Conservation (phyloP, 352 stramenopile species). For the Elongisporangium undulatum region DNA sequence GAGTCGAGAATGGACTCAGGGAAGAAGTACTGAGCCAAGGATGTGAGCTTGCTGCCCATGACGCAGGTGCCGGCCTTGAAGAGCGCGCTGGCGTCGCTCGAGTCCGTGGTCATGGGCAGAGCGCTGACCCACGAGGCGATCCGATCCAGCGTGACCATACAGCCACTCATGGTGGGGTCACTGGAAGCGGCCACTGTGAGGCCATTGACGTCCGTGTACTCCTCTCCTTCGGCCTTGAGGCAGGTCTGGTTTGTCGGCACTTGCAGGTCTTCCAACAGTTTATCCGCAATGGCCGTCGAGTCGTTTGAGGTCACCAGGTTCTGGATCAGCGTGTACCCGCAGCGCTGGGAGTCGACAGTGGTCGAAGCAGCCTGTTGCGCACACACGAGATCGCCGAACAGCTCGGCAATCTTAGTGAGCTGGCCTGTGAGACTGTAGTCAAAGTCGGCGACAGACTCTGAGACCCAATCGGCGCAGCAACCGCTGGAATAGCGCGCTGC, state of each 20-base stretch:
- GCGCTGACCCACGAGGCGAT: slow-evolving; percentile 36
- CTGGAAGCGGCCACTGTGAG: slow-evolving; percentile 17
- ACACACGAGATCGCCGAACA: slow-evolving; percentile 47
- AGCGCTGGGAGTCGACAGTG: slow-evolving; percentile 35
- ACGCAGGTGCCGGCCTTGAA: slow-evolving; percentile 37
- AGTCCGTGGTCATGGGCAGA: slow-evolving; percentile 23
- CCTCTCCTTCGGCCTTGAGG: slow-evolving; percentile 35
- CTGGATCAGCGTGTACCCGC: slow-evolving; percentile 47
- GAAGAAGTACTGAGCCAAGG: slow-evolving; percentile 31
- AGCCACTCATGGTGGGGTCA: slow-evolving; percentile 31
- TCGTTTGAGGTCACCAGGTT: slow-evolving; percentile 22
- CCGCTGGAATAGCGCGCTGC: slow-evolving; percentile 35
- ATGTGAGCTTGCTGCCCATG: slow-evolving; percentile 32
- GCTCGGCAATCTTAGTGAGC: slow-evolving; percentile 47
- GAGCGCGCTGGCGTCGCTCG: slow-evolving; percentile 31
- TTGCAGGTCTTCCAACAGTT: slow-evolving; percentile 39
- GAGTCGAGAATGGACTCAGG: slow-evolving; percentile 18
- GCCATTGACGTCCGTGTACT: slow-evolving; percentile 36
- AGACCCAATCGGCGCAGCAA: slow-evolving; percentile 52
- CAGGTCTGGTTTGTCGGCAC: slow-evolving; percentile 54
- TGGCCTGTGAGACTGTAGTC: slow-evolving; percentile 61
- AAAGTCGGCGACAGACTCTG: slow-evolving; percentile 30
- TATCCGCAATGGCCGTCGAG: slow-evolving; percentile 20
- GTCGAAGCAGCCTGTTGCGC: slow-evolving; percentile 40
- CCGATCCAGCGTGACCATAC: slow-evolving; percentile 41